phyloP scores from a whole-genome alignment of 1,284 basidiomycete species.

The Ustilago curta region DNA sequence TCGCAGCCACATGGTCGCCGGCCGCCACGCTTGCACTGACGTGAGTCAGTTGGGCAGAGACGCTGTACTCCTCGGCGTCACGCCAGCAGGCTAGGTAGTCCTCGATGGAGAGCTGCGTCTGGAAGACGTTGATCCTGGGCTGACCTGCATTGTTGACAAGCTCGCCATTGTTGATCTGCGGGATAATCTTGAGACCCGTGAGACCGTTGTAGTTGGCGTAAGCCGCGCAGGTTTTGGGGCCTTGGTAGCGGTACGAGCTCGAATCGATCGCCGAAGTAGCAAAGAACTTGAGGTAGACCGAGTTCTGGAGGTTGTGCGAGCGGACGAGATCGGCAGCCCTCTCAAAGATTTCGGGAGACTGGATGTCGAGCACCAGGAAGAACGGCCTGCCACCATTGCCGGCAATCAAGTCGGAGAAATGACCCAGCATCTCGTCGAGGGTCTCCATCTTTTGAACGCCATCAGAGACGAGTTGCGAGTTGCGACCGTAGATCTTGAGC shows the following conservation, averaged over 20 bases:
- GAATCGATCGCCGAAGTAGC: slow-evolving; percentile 14
- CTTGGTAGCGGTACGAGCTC: slow-evolving; percentile 5
- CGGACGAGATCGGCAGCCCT: slow-evolving; percentile 1
- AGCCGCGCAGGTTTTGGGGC: slow-evolving; percentile 9
- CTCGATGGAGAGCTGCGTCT: slow-evolving; percentile 10
- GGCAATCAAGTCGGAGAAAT: slow-evolving; percentile 7
- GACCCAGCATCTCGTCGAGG: slow-evolving; percentile 11
- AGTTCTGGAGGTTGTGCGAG: slow-evolving; percentile 1
- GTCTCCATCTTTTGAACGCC: slow-evolving; percentile 16
- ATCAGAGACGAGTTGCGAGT: neutral
- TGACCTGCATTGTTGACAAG: slow-evolving; percentile 7
- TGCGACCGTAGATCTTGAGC: slow-evolving; percentile 16
- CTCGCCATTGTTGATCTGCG: slow-evolving; percentile 17
- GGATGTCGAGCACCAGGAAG: slow-evolving; percentile 11
- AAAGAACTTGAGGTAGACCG: slow-evolving; percentile 18
- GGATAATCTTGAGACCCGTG: slow-evolving; percentile 14
- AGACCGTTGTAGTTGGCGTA: slow-evolving; percentile 15
- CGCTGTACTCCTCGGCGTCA: neutral
- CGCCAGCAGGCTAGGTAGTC: slow-evolving; percentile 15
- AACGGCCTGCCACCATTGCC: slow-evolving; percentile 4
- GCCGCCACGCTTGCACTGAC: slow-evolving; percentile 12
- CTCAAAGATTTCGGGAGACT: slow-evolving; percentile 5
- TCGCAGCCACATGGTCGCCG: neutral
- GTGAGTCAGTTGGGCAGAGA: slow-evolving; percentile 7
- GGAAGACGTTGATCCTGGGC: slow-evolving; percentile 16